Base-by-base conservation (phyloP, 2,329 filamentous ascomycete species). In the Cercospora sp. region DNA sequence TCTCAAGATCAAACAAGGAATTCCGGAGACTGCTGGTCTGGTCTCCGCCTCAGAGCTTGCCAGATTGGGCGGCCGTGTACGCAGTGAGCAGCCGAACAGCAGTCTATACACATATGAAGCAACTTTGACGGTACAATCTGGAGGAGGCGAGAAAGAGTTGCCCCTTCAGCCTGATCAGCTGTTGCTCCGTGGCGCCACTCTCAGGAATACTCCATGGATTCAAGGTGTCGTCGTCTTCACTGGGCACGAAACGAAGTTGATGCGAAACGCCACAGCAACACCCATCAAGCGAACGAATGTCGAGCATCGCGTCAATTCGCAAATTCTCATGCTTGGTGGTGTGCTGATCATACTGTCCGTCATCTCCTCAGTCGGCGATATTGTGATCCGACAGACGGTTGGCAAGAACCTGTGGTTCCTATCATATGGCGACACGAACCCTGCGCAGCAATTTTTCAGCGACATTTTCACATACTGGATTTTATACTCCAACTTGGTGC, bases 391-490 rank as follows among this genome's bases (percentile, higher is more conserved):
- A 71, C 85, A 87, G 63, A 90, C 87, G 1, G 83, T 87, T 61
- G 84, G 84, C 60, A 74, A 83, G 7, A 86, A 89, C 51, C 85
- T 97, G 34, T 80, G 81, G 13, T 99, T 98, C 79, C 86, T 99
- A 16, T 80, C 87, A 63, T 87, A 96, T 70, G 85, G 55, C 86
- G 67, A 77, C 81, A 87, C 90, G 70, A 87, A 88, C 74, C 85
- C 90, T n/a, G 85, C 90, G 16, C 86, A 88, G 73, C 92, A 93
- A 70, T 97, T 99, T 79, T 91, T 96, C 80, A 90, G 91, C 74
- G 95, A 99, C 80, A 91, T 99, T 77, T 91, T 97, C 77, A 99
- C 96, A 1, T 98, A 98, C 80, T 99, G 95, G 94, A 94, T 99
- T 34, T 82, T 99, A 40, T 99, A 97, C 81, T 98, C 94, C 2